These are phyloP conservation scores for Lactifluus rugatus DNA, from an alignment of 768 basidiomycete species.

Conservation along the genomic window DNA sequence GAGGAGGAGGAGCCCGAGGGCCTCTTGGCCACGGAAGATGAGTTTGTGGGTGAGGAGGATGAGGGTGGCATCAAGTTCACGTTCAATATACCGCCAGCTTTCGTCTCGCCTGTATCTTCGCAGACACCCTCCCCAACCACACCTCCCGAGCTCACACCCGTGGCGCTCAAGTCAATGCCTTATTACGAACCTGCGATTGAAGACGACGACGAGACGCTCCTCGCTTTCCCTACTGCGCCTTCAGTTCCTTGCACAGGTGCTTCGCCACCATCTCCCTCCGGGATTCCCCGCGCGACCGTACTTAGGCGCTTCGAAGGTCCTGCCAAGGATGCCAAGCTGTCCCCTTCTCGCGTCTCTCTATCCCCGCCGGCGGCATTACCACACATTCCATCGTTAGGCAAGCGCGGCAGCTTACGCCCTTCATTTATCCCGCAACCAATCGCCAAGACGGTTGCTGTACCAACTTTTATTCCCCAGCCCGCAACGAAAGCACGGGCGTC, in stretches of 20 bases:
- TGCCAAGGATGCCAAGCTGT: constrained; percentile 17
- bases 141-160: constrained; percentile 10
- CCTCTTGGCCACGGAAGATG: constrained; percentile 30
- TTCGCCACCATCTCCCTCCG: constrained; percentile 33
- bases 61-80: constrained; percentile 65
- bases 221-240: constrained; percentile 14
- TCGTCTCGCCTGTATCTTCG: constrained; percentile 21
- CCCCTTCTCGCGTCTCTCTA: constrained; percentile 23
- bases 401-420: constrained; percentile 37
- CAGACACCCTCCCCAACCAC: constrained; percentile 15
- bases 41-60: constrained; percentile 48
- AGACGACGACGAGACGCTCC: constrained; percentile 16
- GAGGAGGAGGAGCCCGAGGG: constrained; percentile 39
- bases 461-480: constrained; percentile 27
- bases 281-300: constrained; percentile 39
- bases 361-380: constrained; percentile 29
- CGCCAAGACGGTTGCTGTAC: constrained; percentile 20
- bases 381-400: constrained; percentile 44
- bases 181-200: constrained; percentile 19
- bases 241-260: neutral
- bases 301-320: constrained; percentile 29
- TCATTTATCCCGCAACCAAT: constrained; percentile 58
- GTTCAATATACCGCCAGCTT: constrained; percentile 48
- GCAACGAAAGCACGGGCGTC: constrained; percentile 34
- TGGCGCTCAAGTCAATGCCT: constrained; percentile 9